Conservation (phyloP, 1,139 yeast species). For the Yamadazyma pseudoaaseri region DNA sequence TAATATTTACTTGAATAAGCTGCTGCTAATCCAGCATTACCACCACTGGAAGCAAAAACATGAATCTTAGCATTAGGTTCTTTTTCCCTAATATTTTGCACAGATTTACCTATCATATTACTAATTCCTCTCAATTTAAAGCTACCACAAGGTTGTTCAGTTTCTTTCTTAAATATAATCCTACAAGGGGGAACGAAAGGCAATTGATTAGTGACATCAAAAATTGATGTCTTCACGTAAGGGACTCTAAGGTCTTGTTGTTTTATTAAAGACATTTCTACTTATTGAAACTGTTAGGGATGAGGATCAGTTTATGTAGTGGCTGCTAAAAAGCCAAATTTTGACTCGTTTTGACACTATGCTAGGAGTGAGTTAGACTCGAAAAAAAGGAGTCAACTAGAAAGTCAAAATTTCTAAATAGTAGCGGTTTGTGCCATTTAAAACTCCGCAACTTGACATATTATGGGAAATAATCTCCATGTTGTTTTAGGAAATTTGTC, state of each 20-base stretch:
- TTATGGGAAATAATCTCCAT: too few relatives aligned
- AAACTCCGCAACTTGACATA: too few relatives aligned
- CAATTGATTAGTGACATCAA: constrained; percentile 28
- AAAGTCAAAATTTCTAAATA: too few relatives aligned
- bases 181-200: constrained; percentile 26
- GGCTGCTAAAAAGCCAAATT: not conserved
- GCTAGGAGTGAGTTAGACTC: not conserved
- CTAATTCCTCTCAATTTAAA: constrained; percentile 44
- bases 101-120: constrained; percentile 24
- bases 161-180: constrained; percentile 36
- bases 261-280: constrained; percentile 12
- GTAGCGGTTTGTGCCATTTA: too few relatives aligned
- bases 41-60: constrained; percentile 44
- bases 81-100: constrained; percentile 18
- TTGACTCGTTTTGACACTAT: not conserved
- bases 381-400: too few relatives aligned
- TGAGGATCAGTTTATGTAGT: too few relatives aligned
- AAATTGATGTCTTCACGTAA: constrained; percentile 22
- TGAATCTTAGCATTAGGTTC: constrained; percentile 20
- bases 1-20: constrained; percentile 34
- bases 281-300: too few relatives aligned
- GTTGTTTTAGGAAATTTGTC: too few relatives aligned
- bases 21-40: constrained; percentile 49
- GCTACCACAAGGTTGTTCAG: constrained; percentile 42
- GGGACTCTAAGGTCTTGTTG: constrained; percentile 13